These are phyloP conservation scores for Geotrichum cucujoidarum DNA, from an alignment of 1,139 yeast genomes.

Conservation along the genomic window DNA sequence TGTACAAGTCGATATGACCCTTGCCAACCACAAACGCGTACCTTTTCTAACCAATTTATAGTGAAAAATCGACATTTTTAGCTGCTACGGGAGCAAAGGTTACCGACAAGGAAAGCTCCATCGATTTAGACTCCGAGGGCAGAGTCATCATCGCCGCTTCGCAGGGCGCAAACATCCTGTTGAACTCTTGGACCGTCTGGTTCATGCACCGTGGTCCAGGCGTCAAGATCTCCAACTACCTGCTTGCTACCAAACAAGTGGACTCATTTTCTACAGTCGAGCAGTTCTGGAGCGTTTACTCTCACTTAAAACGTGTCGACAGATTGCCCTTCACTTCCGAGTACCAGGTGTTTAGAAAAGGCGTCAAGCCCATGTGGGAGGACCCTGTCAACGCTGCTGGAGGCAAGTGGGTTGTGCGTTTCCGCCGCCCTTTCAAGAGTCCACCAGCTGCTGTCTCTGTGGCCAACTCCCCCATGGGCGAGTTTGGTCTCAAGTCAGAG, in stretches of 20 bases:
- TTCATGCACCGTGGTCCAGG: conserved; percentile 39
- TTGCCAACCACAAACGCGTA: background rate
- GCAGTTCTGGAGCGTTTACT: conserved; percentile 56
- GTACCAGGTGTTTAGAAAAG: conserved; percentile 56
- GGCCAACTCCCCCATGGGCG: conserved; percentile 5
- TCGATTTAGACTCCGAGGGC: conserved; percentile 20
- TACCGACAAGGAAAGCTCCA: background rate
- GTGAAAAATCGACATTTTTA: conserved; percentile 28
- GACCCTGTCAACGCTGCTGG: conserved; percentile 60
- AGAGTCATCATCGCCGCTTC: conserved; percentile 22
- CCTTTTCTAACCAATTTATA: too few relatives aligned
- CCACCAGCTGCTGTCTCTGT: conserved; percentile 7
- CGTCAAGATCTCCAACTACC: conserved; percentile 34
- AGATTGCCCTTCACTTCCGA: conserved; percentile 54
- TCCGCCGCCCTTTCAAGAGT: conserved; percentile 34
- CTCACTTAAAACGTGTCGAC: conserved; percentile 46
- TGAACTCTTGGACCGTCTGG: conserved; percentile 36
- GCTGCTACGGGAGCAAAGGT: conserved; percentile 26
- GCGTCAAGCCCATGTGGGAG: conserved; percentile 68
- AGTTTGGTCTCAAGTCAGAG: conserved; percentile 4
- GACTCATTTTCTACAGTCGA: conserved; percentile 45
- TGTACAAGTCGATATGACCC: conserved; percentile 16
- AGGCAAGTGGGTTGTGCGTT: conserved; percentile 62
- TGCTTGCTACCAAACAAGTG: conserved; percentile 35
- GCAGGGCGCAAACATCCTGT: conserved; percentile 25